A percentile compares a stretch with the other conserved stretches of the same genome.
Evolutionary conservation across 805 yeast genomes (phyloP).

Genomic region (Wickerhamiella australiensis): DNA sequence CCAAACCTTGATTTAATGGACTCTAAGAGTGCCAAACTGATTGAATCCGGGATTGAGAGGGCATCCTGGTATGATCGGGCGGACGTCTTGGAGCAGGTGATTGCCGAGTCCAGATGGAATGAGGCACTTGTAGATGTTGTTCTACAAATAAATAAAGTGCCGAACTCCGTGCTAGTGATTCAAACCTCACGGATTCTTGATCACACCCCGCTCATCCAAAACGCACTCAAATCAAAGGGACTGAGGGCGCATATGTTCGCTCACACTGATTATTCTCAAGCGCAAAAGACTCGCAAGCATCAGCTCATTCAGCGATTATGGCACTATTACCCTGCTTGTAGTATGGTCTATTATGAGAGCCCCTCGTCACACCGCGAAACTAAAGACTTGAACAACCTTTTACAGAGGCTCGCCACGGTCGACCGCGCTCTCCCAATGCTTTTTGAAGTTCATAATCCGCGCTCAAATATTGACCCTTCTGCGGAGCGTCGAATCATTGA

Average conservation of each 20-base stretch:
- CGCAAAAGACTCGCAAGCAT: slow-evolving; percentile 5
- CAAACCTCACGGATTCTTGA: slow-evolving; percentile 16
- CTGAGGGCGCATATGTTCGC: slow-evolving; percentile 15
- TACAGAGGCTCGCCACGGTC: slow-evolving; percentile 13
- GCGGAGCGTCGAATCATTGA: slow-evolving; percentile 18
- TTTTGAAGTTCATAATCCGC: slow-evolving; percentile 6
- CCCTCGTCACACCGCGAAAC: slow-evolving; percentile 12
- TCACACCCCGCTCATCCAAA: slow-evolving; percentile 10
- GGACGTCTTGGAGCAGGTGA: neutral
- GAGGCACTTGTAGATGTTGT: slow-evolving; percentile 15
- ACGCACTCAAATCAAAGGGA: slow-evolving; percentile 14
- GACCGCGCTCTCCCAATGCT: slow-evolving; percentile 12
- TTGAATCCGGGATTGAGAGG: neutral
- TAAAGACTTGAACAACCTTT: slow-evolving; percentile 4
- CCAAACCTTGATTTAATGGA: slow-evolving; percentile 14
- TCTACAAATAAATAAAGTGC: slow-evolving; percentile 2
- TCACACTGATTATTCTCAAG: slow-evolving; percentile 15
- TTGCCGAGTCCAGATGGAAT: slow-evolving; percentile 15
- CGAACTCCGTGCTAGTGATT: slow-evolving; percentile 14
- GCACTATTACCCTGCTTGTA: slow-evolving; percentile 13
- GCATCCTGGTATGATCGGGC: neutral
- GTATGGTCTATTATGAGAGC: slow-evolving; percentile 17
- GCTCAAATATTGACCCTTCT: slow-evolving; percentile 11
- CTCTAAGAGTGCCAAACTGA: neutral
- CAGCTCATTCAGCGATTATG: slow-evolving; percentile 18